Conservation (phyloP, 306 rosid genomes). For the Prunus fruticosa region DNA sequence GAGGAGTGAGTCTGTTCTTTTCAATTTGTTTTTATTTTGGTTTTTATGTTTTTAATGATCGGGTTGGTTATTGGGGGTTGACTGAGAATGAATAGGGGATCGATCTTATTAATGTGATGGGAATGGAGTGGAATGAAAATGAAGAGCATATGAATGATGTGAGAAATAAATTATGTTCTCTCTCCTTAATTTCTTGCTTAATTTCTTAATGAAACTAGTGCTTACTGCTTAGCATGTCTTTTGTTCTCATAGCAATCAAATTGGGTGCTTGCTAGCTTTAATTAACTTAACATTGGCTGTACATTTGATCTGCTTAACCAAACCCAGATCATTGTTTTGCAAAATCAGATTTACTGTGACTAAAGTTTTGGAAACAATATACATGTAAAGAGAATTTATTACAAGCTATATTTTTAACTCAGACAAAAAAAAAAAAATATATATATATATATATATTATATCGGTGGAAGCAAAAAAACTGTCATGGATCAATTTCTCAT, state of each 20-base stretch:
- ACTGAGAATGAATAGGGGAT: background rate
- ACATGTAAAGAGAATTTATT: background rate
- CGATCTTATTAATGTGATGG: background rate
- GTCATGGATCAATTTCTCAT: background rate
- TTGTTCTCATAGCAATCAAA: no score
- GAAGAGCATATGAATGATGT: background rate
- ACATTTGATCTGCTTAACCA: no score
- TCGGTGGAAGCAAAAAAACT: background rate
- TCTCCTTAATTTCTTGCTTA: background rate
- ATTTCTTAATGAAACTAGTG: background rate
- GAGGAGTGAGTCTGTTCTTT: background rate
- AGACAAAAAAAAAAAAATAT: no score
- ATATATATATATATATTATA: no score
- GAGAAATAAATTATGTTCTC: background rate
- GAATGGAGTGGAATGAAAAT: background rate
- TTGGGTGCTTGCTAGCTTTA: no score
- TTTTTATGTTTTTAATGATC: background rate
- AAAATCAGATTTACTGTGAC: background rate
- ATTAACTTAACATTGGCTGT: no score
- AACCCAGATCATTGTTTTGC: no score
- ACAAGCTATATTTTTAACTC: background rate
- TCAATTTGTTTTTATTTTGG: background rate
- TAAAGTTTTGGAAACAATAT: background rate
- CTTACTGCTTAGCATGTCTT: background rate
- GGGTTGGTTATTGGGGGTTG: background rate